phyloP scores from a whole-genome alignment of 441 rosid species.

The Hypseocharis bilobata region DNA sequence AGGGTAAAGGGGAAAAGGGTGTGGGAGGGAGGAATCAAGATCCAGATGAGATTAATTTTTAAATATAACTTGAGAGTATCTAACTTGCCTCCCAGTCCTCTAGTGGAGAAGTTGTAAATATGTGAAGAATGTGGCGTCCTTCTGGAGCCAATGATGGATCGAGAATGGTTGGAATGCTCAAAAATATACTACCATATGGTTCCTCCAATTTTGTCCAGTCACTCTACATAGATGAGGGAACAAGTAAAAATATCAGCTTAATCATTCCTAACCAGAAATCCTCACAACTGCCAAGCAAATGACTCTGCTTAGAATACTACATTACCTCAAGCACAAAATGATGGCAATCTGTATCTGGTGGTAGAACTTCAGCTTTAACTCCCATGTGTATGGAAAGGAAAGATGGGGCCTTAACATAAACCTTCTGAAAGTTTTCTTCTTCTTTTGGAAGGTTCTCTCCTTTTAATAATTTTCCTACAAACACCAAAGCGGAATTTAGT shows the following conservation, averaged over 20 bases:
- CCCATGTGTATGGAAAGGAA: constrained; percentile 97
- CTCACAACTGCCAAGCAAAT: constrained; percentile 3
- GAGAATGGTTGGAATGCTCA: constrained; percentile 93
- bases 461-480: constrained; percentile 72
- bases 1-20: not conserved
- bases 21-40: not conserved
- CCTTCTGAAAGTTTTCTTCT: constrained; percentile 79
- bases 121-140: constrained; percentile 75
- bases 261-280: not conserved
- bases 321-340: constrained; percentile 89
- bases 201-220: constrained; percentile 62
- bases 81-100: constrained; percentile 77
- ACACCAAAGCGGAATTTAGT: constrained; percentile 2
- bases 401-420: constrained; percentile 89
- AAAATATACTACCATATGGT: constrained; percentile 84
- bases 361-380: constrained; percentile 73
- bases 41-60: not conserved
- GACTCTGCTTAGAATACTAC: constrained; percentile 5
- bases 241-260: constrained; percentile 7
- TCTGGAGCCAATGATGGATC: constrained; percentile 79
- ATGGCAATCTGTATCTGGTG: constrained; percentile 83
- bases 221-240: constrained; percentile 35
- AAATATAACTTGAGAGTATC: constrained; percentile 5
- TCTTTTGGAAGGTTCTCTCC: constrained; percentile 74
- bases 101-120: constrained; percentile 75